Conservation (phyloP, 2,329 filamentous ascomycete species). For the Alternaria rosae region DNA sequence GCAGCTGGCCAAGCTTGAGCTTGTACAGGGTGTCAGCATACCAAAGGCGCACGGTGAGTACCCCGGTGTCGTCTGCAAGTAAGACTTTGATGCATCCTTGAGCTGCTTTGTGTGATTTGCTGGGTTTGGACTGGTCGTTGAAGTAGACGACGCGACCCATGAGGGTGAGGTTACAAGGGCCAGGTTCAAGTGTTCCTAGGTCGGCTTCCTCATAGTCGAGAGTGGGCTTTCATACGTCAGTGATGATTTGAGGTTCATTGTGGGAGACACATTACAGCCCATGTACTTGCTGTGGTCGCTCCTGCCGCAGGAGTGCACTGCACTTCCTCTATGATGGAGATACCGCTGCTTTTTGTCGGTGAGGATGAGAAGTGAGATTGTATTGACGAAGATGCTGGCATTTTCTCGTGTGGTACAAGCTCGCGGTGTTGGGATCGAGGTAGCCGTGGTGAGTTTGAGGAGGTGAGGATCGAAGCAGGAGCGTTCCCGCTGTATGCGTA, state of each 20-base stretch:
- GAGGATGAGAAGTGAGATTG: constrained; percentile 53
- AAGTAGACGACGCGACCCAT: constrained; percentile 66
- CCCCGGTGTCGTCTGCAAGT: constrained; percentile 64
- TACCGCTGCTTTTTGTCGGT: constrained; percentile 53
- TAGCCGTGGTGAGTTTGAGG: neutral
- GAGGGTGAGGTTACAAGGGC: constrained; percentile 60
- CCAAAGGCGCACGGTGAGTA: constrained; percentile 64
- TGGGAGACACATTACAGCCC: constrained; percentile 16
- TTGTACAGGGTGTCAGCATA: constrained; percentile 54
- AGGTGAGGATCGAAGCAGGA: neutral
- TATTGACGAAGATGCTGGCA: constrained; percentile 52
- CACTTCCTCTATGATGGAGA: constrained; percentile 61
- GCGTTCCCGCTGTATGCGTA: neutral
- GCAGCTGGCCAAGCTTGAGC: constrained; percentile 61
- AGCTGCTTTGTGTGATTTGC: constrained; percentile 55
- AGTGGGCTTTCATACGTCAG: constrained; percentile 51
- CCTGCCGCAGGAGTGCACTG: constrained; percentile 43
- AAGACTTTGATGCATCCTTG: constrained; percentile 62
- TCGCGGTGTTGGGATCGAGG: neutral
- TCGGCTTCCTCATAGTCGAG: constrained; percentile 57
- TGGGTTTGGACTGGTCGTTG: constrained; percentile 53
- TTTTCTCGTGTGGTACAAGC: constrained; percentile 12
- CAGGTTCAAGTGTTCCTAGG: constrained; percentile 59
- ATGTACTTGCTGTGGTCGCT: constrained; percentile 30
- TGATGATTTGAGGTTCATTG: neutral